A percentile compares a stretch with the other conserved stretches of the same genome.
Evolutionary conservation across 2,329 filamentous ascomycete species (phyloP).

Genomic region (Cordyceps cateniannulata): DNA sequence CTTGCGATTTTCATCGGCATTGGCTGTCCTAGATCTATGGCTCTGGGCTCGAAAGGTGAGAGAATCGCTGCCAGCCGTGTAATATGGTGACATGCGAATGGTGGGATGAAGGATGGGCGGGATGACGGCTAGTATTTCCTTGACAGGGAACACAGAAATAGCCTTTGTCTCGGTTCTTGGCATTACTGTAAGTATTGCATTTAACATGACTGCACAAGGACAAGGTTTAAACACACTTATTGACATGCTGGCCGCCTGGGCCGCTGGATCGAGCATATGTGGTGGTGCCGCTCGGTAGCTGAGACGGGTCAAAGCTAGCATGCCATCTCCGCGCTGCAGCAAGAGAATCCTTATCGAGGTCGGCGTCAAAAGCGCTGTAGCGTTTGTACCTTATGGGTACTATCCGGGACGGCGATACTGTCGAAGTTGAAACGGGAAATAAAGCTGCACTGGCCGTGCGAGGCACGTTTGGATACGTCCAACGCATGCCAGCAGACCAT

Average conservation of each 20-base stretch:
- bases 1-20: conserved; percentile 45
- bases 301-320: conserved; percentile 34
- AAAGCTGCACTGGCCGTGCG: neutral
- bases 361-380: conserved; percentile 43
- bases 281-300: conserved; percentile 45
- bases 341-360: conserved; percentile 44
- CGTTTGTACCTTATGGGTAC: conserved; percentile 22
- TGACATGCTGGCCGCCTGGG: conserved; percentile 56
- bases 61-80: conserved; percentile 43
- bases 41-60: conserved; percentile 51
- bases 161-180: conserved; percentile 54
- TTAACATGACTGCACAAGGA: neutral
- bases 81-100: conserved; percentile 49
- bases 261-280: conserved; percentile 53
- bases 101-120: conserved; percentile 41
- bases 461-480: conserved; percentile 1
- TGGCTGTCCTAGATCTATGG: conserved; percentile 44
- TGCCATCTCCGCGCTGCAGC: conserved; percentile 47
- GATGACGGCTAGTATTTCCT: conserved; percentile 38
- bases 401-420: neutral
- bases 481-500: neutral
- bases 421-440: neutral
- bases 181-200: conserved; percentile 32
- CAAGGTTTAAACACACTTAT: conserved; percentile 40
- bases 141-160: conserved; percentile 44